A percentile compares a stretch with the other conserved stretches of the same genome.
Evolutionary conservation across 1,284 basidiomycete species (phyloP).

Genomic region (Tausonia pullulans): DNA sequence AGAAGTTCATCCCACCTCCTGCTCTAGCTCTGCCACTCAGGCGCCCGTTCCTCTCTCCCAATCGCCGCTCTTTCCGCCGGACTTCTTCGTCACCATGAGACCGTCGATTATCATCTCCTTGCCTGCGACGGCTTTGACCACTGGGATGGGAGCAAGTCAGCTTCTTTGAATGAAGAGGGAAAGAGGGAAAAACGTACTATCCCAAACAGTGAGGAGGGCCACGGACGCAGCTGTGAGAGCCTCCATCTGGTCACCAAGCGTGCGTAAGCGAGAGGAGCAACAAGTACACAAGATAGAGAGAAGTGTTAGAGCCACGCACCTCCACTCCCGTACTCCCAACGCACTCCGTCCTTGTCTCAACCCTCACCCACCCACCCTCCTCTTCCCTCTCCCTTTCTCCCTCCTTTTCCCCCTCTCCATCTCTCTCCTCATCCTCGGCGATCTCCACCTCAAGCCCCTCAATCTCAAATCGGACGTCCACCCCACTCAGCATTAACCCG

Average conservation of each 20-base stretch:
- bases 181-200: slow-evolving; percentile 36
- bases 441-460: slow-evolving; percentile 25
- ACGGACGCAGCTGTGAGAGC: slow-evolving; percentile 71
- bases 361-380: slow-evolving; percentile 45
- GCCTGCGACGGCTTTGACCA: slow-evolving; percentile 79
- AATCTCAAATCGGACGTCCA: slow-evolving; percentile 50
- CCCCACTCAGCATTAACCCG: slow-evolving; percentile 56
- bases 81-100: slow-evolving; percentile 55
- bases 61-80: slow-evolving; percentile 58
- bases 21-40: slow-evolving; percentile 23
- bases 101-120: slow-evolving; percentile 55
- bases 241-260: slow-evolving; percentile 50
- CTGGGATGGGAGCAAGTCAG: neutral
- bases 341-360: slow-evolving; percentile 55
- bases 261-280: neutral
- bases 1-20: neutral
- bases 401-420: neutral
- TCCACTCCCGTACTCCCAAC: slow-evolving; percentile 77
- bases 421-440: slow-evolving; percentile 8
- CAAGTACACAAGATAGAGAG: neutral
- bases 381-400: slow-evolving; percentile 16
- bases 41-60: slow-evolving; percentile 16
- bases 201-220: slow-evolving; percentile 76
- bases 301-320: slow-evolving; percentile 8
- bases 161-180: neutral